Conservation (phyloP, 2,329 filamentous ascomycete species). For the Arthroderma uncinatum region DNA sequence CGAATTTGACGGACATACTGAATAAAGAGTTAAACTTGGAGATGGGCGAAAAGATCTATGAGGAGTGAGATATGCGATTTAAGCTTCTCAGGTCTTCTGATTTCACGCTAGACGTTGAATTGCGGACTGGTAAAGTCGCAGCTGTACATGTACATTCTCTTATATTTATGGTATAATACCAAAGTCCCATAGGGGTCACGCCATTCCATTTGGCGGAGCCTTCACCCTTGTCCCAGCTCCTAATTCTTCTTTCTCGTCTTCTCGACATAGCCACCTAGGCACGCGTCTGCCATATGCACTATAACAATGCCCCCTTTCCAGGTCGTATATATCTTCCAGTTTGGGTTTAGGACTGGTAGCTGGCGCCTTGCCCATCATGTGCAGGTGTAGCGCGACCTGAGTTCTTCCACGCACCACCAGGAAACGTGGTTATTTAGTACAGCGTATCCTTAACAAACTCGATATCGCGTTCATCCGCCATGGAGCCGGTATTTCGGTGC, state of each 20-base stretch:
- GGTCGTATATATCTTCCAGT: too few relatives aligned
- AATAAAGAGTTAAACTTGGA: constrained; percentile 64
- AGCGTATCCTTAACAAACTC: too few relatives aligned
- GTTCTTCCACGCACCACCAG: too few relatives aligned
- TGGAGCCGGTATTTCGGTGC: too few relatives aligned
- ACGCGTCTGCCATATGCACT: too few relatives aligned
- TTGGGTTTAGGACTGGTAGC: too few relatives aligned
- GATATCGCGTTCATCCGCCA: too few relatives aligned
- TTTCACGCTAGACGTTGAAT: background rate
- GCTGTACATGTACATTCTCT: constrained; percentile 1
- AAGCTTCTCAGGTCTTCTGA: background rate
- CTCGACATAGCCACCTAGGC: background rate
- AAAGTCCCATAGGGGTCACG: background rate
- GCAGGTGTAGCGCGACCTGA: too few relatives aligned
- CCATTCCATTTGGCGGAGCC: background rate
- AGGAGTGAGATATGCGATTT: background rate
- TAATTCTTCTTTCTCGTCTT: background rate
- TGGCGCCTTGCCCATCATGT: too few relatives aligned
- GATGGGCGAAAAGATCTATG: constrained; percentile 34
- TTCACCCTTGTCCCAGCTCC: background rate
- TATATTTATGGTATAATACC: constrained; percentile 9
- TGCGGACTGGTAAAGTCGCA: background rate
- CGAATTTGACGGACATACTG: constrained; percentile 60
- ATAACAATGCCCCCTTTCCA: too few relatives aligned
- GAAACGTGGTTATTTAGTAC: too few relatives aligned